phyloP scores from a whole-genome alignment of 306 rosid genomes.

The Lithocarpus polystachyus region DNA sequence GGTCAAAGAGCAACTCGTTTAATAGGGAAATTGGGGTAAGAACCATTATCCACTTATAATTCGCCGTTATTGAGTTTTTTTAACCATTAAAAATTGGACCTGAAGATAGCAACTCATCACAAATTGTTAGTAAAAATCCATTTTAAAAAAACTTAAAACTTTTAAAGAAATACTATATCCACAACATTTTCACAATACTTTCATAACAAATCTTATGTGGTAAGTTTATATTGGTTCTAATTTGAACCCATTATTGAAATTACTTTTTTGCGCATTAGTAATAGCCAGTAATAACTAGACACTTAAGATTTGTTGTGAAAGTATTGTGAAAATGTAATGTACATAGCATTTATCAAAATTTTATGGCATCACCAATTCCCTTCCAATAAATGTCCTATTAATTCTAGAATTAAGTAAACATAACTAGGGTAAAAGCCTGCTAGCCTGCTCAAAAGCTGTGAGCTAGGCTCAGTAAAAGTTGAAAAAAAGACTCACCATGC shows the following conservation, averaged over 20 bases:
- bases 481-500: slow-evolving; percentile 76
- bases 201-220: too few relatives aligned
- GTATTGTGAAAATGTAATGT: too few relatives aligned
- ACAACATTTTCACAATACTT: too few relatives aligned
- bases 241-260: too few relatives aligned
- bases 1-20: too few relatives aligned
- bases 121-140: neutral
- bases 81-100: neutral
- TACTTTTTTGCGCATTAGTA: too few relatives aligned
- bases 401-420: slow-evolving; percentile 4
- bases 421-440: slow-evolving; percentile 1
- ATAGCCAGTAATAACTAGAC: too few relatives aligned
- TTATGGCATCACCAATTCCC: neutral
- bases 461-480: slow-evolving; percentile 5
- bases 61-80: neutral
- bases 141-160: neutral
- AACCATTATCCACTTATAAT: neutral
- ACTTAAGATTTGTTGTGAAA: too few relatives aligned
- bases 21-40: too few relatives aligned
- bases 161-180: too few relatives aligned
- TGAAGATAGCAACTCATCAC: neutral
- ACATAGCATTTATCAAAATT: neutral
- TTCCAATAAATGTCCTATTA: neutral
- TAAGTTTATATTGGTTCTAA: too few relatives aligned
- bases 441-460: slow-evolving; percentile 1